Conservation (phyloP, 208 protist species). For the Leptomonas pyrrhocoris region DNA sequence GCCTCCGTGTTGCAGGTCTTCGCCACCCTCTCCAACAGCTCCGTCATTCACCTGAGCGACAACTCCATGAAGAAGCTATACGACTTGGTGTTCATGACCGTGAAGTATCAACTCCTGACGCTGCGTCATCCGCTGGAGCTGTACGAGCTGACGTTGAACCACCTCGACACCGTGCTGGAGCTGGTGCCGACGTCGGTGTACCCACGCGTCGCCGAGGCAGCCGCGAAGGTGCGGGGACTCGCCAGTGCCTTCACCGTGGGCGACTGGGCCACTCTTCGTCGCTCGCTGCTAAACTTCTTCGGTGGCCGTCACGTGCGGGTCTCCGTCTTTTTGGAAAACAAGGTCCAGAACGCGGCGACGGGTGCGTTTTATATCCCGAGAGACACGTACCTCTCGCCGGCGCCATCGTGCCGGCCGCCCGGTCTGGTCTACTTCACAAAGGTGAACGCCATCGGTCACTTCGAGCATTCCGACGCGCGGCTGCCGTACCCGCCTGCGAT, state of each 20-base stretch:
- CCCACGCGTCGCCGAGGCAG: constrained; percentile 27
- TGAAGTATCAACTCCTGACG: constrained; percentile 90
- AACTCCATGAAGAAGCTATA: constrained; percentile 92
- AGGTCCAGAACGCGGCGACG: constrained; percentile 59
- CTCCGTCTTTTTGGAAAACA: constrained; percentile 83
- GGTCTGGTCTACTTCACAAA: constrained; percentile 50
- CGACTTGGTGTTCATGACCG: constrained; percentile 93
- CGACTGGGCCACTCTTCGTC: constrained; percentile 64
- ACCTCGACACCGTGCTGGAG: constrained; percentile 67
- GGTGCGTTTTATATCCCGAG: constrained; percentile 68
- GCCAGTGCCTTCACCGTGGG: constrained; percentile 33
- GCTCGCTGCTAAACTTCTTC: constrained; percentile 78
- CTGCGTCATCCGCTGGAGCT: constrained; percentile 85
- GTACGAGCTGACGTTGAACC: constrained; percentile 86
- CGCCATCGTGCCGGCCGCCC: constrained; percentile 48
- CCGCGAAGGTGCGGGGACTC: constrained; percentile 34
- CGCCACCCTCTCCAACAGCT: constrained; percentile 75
- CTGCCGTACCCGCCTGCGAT: constrained; percentile 44
- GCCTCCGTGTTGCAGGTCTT: constrained; percentile 74
- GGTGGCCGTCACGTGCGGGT: constrained; percentile 74
- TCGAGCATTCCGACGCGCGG: constrained; percentile 56
- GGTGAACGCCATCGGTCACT: constrained; percentile 10
- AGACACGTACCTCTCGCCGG: constrained; percentile 48
- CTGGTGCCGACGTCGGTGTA: constrained; percentile 34
- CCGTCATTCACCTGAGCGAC: constrained; percentile 86